Percentiles rank a stretch among this genome's conserved stretches.
Conservation (phyloP, 768 basidiomycete species). For the Russula compacta region DNA sequence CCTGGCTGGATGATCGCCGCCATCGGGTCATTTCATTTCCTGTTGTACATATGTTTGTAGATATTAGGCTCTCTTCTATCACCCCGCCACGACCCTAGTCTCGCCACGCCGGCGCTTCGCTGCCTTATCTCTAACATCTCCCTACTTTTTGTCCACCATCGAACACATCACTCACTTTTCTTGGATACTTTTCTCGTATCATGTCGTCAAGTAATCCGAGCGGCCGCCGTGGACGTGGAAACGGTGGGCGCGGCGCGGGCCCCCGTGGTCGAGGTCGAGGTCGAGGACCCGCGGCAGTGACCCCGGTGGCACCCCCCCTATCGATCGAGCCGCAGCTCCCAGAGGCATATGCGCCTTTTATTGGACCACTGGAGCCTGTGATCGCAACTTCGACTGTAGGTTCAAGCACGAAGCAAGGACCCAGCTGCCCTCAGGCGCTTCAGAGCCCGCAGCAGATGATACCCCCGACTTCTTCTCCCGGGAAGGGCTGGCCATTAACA, state of each 20-base stretch:
- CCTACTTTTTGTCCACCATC: background rate
- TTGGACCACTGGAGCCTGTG: conserved; percentile 26
- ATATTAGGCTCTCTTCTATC: background rate
- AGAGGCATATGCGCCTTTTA: conserved; percentile 24
- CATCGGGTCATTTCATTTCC: background rate
- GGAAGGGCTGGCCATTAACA: conserved; percentile 20
- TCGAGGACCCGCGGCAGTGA: conserved; percentile 15
- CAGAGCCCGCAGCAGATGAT: background rate
- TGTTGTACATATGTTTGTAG: too few species aligned
- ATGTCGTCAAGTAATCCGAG: conserved; percentile 4
- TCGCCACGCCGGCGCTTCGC: conserved; percentile 3
- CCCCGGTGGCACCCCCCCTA: background rate
- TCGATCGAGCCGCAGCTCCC: conserved; percentile 14
- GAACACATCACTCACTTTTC: background rate
- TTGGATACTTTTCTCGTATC: background rate
- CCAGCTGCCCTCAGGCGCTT: background rate
- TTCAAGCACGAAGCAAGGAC: conserved; percentile 22
- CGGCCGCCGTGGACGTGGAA: background rate
- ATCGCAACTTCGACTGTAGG: conserved; percentile 23
- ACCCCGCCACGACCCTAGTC: background rate
- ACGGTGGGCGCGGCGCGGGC: background rate
- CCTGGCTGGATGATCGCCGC: background rate
- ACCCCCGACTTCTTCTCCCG: conserved; percentile 22
- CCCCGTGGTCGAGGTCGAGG: background rate
- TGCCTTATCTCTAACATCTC: background rate